Evolutionary conservation across 2,329 filamentous ascomycete genomes (phyloP), one percentile per base, ranked within the genome.

Genomic region (Xylaria sp.): DNA sequence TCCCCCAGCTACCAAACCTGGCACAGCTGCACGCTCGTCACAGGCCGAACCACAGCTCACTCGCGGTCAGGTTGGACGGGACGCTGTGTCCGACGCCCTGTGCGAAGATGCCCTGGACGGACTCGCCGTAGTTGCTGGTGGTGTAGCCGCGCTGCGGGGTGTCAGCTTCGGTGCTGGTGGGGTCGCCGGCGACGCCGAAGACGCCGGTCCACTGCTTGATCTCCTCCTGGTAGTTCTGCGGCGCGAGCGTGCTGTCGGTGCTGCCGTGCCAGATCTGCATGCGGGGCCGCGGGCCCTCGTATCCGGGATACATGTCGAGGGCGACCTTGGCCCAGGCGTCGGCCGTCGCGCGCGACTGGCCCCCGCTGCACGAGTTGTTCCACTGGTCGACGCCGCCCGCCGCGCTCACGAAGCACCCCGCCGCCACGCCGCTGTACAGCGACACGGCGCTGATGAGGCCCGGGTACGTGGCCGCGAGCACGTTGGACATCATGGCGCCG

Each of bases 261-360:
- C 75, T 77, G 39, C 82, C 82, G 63, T 85, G 82, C 71, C 79
- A 85, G 63, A 85, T 76, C 65, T 82, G 79, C 76, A 86, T 80
- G 50, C 74, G 76, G 2, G 83, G 82, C 2, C 79, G 72, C 0
- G 73, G 50, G 2, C 81, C 80, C 16, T 68, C 70, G 63, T 83
- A 83, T 4, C 74, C 76, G 0, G 78, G 76, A 60, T 82, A 78
- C 75, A 75, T 75, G 50, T 71, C 69, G 6, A 76, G 66, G 2
- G 74, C 78, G 13, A 77, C 70, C 48, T 77, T 71, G 26, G 74
- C 76, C 80, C 79, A 82, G 48, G 76, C 68, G 43, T 76, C 70
- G 0, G 76, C 71, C 0, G 75, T 74, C 1, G 75, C 75, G 18
- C 66, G 67, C 43, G 72, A 69, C 52, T 76, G 71, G 1, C 79